Conservation (phyloP, 2,329 filamentous ascomycete genomes). For the Aspergillus sp. region DNA sequence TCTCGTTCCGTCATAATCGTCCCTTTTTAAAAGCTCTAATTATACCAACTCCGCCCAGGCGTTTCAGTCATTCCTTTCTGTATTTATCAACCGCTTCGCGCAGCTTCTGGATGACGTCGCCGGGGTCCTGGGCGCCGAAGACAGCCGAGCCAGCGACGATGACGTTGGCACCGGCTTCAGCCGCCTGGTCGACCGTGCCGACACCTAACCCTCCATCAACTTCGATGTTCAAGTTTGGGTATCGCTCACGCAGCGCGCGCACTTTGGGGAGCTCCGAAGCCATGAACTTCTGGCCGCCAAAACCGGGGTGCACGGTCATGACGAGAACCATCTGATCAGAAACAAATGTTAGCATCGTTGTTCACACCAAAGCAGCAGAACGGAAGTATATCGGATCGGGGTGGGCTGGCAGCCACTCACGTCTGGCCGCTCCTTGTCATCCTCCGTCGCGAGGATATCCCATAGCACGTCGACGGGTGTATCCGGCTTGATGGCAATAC, state of each 20-base stretch:
- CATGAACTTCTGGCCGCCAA: conserved; percentile 99
- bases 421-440: conserved; percentile 79
- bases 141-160: conserved; percentile 97
- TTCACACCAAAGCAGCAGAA: not conserved
- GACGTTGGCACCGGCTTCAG: conserved; percentile 93
- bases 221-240: conserved; percentile 93
- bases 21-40: not conserved
- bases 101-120: conserved; percentile 80
- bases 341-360: not conserved
- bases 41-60: not conserved
- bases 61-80: conserved; percentile 19
- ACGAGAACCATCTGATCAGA: conserved; percentile 83
- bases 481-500: conserved; percentile 92
- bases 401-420: conserved; percentile 54
- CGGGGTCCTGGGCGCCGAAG: conserved; percentile 86
- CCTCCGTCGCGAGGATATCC: conserved; percentile 75
- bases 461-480: conserved; percentile 90
- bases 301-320: conserved; percentile 97
- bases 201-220: conserved; percentile 91
- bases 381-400: too few relatives aligned
- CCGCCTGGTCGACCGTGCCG: conserved; percentile 87
- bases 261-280: conserved; percentile 94
- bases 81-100: conserved; percentile 74
- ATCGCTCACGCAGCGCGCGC: conserved; percentile 73
- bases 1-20: not conserved